phyloP scores from a whole-genome alignment of 2,329 filamentous ascomycete species.

The Chaetothyriales sp. region DNA sequence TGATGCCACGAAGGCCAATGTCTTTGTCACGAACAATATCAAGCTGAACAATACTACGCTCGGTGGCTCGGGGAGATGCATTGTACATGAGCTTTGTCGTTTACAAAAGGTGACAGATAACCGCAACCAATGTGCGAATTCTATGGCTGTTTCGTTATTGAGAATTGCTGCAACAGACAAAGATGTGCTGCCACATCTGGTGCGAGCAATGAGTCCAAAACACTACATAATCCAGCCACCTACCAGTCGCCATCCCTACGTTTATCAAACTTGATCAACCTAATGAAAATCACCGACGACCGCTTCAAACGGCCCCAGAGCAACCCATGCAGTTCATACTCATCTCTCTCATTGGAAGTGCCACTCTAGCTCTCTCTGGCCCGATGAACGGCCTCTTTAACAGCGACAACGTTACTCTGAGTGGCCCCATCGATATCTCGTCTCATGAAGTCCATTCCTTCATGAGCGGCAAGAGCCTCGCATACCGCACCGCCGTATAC shows the following conservation, averaged over 20 bases:
- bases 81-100: no score
- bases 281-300: not conserved
- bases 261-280: not conserved
- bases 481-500: not conserved
- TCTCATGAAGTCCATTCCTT: not conserved
- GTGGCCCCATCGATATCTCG: not conserved
- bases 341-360: not conserved
- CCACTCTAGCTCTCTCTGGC: not conserved
- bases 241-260: not conserved
- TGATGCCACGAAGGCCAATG: not conserved
- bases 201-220: no score
- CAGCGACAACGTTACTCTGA: not conserved
- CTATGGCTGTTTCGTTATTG: not conserved
- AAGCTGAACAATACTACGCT: not conserved
- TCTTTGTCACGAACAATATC: not conserved
- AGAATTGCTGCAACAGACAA: not conserved
- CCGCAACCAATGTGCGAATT: not conserved
- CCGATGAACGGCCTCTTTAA: not conserved
- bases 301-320: not conserved
- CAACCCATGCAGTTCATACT: not conserved
- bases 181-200: not conserved
- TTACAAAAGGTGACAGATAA: not conserved
- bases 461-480: not conserved
- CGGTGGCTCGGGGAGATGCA: not conserved
- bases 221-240: not conserved